These are phyloP conservation scores for Ceratobasidium sp. DNA, from an alignment of 1,284 basidiomycete genomes.

Conservation along the genomic window DNA sequence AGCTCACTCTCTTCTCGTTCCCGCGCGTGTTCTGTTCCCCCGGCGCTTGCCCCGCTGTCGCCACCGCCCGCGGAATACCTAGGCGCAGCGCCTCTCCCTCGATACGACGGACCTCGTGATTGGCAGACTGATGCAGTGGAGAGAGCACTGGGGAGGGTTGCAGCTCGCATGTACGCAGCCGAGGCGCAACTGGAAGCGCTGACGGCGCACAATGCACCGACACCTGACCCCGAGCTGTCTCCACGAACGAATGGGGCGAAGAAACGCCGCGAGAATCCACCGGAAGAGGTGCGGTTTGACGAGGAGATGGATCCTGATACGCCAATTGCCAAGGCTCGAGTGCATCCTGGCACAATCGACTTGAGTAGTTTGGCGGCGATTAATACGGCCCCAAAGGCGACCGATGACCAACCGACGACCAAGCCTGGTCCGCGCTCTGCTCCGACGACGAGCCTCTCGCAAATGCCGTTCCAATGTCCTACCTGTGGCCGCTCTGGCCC, in stretches of 20 bases:
- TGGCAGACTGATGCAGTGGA: conserved; percentile 70
- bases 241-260: conserved; percentile 5
- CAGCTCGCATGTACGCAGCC: conserved; percentile 65
- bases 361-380: not conserved
- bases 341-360: conserved; percentile 30
- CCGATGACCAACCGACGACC: not conserved
- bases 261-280: conserved; percentile 35
- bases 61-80: conserved; percentile 46
- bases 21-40: conserved; percentile 48
- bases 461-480: conserved; percentile 1
- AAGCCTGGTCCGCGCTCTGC: conserved; percentile 19
- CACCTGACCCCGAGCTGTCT: conserved; percentile 14
- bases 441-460: conserved; percentile 3
- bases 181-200: conserved; percentile 54
- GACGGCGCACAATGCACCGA: conserved; percentile 56
- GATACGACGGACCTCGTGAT: conserved; percentile 66
- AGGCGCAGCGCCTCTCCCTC: conserved; percentile 59
- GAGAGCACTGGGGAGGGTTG: conserved; percentile 61
- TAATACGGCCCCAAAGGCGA: not conserved
- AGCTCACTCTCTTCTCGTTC: conserved; percentile 48
- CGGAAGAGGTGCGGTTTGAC: conserved; percentile 2
- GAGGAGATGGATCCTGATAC: not conserved
- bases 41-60: conserved; percentile 49
- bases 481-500: conserved; percentile 11
- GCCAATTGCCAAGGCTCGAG: not conserved